A percentile compares a stretch with the other conserved stretches of the same genome.
Conservation (phyloP, 1,139 yeast genomes). For the Yamadazyma aaseri region DNA sequence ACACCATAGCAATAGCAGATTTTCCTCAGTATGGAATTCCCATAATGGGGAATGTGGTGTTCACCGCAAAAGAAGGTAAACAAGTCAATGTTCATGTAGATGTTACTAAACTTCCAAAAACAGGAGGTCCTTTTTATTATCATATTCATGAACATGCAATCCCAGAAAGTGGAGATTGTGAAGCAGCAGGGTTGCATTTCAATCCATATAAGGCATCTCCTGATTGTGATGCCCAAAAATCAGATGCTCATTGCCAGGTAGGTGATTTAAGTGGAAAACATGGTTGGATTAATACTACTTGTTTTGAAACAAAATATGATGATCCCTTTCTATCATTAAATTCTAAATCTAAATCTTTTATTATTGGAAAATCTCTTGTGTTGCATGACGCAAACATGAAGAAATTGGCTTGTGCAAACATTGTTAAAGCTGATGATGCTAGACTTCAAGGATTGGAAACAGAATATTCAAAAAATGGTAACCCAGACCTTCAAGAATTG, state of each 20-base stretch:
- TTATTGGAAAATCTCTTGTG: constrained; percentile 53
- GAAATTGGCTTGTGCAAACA: constrained; percentile 60
- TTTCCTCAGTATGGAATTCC: constrained; percentile 47
- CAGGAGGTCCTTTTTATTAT: constrained; percentile 59
- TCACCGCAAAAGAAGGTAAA: constrained; percentile 44
- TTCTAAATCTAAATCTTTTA: constrained; percentile 43
- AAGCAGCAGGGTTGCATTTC: constrained; percentile 49
- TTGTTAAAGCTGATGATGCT: constrained; percentile 31
- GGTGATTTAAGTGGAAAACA: constrained; percentile 68
- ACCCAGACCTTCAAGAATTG: constrained; percentile 21
- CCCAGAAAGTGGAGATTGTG: constrained; percentile 46
- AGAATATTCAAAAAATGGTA: constrained; percentile 21
- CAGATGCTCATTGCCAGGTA: constrained; percentile 54
- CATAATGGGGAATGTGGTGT: constrained; percentile 51
- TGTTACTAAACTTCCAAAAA: constrained; percentile 53
- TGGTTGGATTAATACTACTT: constrained; percentile 56
- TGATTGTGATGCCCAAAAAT: constrained; percentile 42
- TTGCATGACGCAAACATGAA: constrained; percentile 51
- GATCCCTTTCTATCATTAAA: constrained; percentile 57
- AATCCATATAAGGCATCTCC: constrained; percentile 51
- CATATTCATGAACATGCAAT: constrained; percentile 55
- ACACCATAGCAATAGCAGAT: constrained; percentile 56
- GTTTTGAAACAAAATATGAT: constrained; percentile 50
- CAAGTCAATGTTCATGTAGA: constrained; percentile 59
- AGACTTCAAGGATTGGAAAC: constrained; percentile 25